Evolutionary conservation across 306 rosid species (phyloP).

Genomic region (Prinsepia uniflora): DNA sequence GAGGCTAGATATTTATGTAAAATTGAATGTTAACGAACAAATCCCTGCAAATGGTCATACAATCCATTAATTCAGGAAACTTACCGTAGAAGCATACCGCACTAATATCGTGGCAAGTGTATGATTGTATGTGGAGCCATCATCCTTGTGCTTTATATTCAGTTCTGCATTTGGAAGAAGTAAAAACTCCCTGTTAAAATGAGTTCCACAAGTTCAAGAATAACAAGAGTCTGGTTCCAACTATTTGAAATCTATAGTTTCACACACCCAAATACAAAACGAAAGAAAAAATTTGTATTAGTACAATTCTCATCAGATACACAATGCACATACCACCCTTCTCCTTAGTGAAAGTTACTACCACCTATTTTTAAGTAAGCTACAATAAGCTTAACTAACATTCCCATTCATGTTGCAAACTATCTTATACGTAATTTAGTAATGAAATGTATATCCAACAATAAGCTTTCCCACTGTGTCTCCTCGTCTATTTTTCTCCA

Average conservation of each 20-base stretch:
- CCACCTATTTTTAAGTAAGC: background rate
- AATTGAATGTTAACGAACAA: background rate
- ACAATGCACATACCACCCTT: background rate
- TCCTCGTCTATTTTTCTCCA: background rate
- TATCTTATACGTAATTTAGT: no score
- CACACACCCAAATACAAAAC: background rate
- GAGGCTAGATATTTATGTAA: background rate
- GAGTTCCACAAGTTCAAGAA: slow-evolving; percentile 1
- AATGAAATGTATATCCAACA: no score
- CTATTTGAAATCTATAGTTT: background rate
- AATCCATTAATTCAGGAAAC: slow-evolving; percentile 13
- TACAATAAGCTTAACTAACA: background rate
- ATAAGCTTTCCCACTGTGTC: background rate
- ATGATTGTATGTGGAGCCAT: slow-evolving; percentile 46
- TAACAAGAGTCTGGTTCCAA: background rate
- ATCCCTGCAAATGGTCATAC: background rate
- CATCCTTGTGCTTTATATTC: slow-evolving; percentile 27
- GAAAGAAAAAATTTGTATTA: background rate
- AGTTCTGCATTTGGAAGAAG: slow-evolving; percentile 41
- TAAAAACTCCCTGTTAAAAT: slow-evolving; percentile 6
- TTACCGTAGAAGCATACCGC: slow-evolving; percentile 86
- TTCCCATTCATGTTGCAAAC: background rate
- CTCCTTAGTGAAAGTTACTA: background rate
- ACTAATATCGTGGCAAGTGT: slow-evolving; percentile 72
- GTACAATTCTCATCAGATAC: background rate